A percentile compares a stretch with the other conserved stretches of the same genome.
phyloP scores from a whole-genome alignment of 768 basidiomycete species.

The Pleurotus salmoneostramineus region DNA sequence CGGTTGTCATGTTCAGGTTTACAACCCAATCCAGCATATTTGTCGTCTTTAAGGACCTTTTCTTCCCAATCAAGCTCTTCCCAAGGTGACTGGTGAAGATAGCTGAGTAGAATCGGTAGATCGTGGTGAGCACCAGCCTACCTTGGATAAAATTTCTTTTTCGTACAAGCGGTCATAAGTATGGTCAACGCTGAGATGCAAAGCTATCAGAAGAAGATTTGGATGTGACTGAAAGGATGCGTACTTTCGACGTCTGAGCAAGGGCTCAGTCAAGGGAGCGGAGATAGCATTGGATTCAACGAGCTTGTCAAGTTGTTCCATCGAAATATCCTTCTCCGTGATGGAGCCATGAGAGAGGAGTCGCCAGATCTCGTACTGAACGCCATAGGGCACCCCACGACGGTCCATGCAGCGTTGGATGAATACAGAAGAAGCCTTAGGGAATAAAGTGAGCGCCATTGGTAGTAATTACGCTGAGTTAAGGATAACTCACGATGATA shows the following conservation, averaged over 20 bases:
- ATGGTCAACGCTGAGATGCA: not conserved
- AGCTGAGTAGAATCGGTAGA: not conserved
- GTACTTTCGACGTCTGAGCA: conserved; percentile 7
- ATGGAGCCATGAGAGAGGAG: conserved; percentile 26
- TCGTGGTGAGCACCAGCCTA: conserved; percentile 10
- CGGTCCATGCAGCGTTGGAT: conserved; percentile 21
- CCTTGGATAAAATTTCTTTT: conserved; percentile 31
- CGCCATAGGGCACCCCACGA: conserved; percentile 35
- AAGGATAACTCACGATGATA: not conserved
- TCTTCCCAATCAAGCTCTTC: conserved; percentile 57
- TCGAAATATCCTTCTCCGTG: conserved; percentile 23
- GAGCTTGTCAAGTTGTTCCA: conserved; percentile 23
- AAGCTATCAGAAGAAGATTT: not conserved
- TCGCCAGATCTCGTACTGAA: conserved; percentile 52
- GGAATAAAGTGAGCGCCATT: not conserved
- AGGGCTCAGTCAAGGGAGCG: conserved; percentile 20
- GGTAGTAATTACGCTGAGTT: not conserved
- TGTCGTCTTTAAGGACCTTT: conserved; percentile 25
- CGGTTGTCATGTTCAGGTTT: conserved; percentile 30
- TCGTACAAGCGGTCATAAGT: conserved; percentile 23
- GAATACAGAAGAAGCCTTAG: conserved; percentile 17
- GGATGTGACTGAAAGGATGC: not conserved
- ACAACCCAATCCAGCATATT: conserved; percentile 38
- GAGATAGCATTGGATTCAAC: conserved; percentile 25
- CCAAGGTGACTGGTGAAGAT: conserved; percentile 52